phyloP scores from a whole-genome alignment of 2,329 filamentous ascomycete species.

The Fusarium proliferatum region DNA sequence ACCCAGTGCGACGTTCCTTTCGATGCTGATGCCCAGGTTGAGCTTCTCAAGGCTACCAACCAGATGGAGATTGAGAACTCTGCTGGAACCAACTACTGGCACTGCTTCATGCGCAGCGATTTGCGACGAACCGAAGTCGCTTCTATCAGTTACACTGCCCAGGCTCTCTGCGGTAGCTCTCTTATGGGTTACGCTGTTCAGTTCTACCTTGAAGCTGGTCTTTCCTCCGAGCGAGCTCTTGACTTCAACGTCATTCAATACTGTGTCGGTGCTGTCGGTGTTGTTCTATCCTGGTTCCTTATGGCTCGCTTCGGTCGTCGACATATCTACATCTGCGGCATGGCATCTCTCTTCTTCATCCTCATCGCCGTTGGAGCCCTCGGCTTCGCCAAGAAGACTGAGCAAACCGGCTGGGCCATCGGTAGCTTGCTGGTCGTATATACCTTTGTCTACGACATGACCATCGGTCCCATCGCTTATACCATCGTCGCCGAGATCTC shows the following conservation, averaged over 20 bases:
- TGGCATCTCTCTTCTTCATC: slow-evolving; percentile 3
- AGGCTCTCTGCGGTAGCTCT: slow-evolving; percentile 15
- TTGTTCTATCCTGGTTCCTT: slow-evolving; percentile 17
- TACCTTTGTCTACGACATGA: slow-evolving; percentile 55
- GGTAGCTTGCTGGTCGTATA: slow-evolving; percentile 58
- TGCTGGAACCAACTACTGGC: slow-evolving; percentile 26
- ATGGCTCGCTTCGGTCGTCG: slow-evolving; percentile 19
- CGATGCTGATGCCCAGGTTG: slow-evolving; percentile 55
- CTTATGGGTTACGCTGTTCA: slow-evolving; percentile 20
- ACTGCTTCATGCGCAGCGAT: slow-evolving; percentile 25
- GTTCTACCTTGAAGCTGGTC: slow-evolving; percentile 13
- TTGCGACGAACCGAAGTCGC: slow-evolving; percentile 14
- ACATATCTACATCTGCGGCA: slow-evolving; percentile 8
- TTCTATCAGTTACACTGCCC: slow-evolving; percentile 10
- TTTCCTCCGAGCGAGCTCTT: slow-evolving; percentile 3
- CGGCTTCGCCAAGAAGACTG: slow-evolving; percentile 54
- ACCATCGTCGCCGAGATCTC: slow-evolving; percentile 74
- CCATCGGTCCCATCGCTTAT: slow-evolving; percentile 74
- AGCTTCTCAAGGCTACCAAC: slow-evolving; percentile 52
- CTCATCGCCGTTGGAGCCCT: slow-evolving; percentile 45
- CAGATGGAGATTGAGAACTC: slow-evolving; percentile 26
- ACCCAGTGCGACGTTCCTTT: slow-evolving; percentile 13
- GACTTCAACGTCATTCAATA: slow-evolving; percentile 24
- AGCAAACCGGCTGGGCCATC: slow-evolving; percentile 54
- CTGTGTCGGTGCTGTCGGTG: slow-evolving; percentile 4